These are phyloP conservation scores for Fusarium mexicanum DNA, from an alignment of 2,329 filamentous ascomycete genomes.

Conservation along the genomic window DNA sequence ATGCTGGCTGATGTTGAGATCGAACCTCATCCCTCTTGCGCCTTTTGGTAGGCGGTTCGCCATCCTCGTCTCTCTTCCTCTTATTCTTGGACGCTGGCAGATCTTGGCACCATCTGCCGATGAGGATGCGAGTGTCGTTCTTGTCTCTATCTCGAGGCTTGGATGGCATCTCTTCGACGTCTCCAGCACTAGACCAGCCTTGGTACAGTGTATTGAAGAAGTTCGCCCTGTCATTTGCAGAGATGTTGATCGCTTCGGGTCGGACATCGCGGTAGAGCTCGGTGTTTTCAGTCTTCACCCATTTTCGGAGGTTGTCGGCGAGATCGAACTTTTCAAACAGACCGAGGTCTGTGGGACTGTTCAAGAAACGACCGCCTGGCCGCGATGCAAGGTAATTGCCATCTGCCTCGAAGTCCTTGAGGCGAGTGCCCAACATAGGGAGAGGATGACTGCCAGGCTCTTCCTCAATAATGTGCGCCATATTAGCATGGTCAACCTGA, in stretches of 20 bases:
- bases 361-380: neutral
- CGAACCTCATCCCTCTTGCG: neutral
- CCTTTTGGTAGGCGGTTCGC: neutral
- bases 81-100: accelerated
- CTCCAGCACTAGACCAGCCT: neutral
- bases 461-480: accelerated
- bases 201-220: accelerated
- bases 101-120: neutral
- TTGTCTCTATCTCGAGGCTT: neutral
- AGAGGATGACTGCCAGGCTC: neutral
- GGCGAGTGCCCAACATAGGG: neutral
- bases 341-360: neutral
- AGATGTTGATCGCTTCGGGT: accelerated
- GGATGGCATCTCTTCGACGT: neutral
- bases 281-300: accelerated
- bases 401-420: neutral
- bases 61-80: neutral
- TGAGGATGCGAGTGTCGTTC: neutral
- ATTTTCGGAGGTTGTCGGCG: neutral
- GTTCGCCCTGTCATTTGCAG: accelerated
- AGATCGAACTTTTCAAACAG: neutral
- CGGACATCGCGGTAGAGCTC: neutral
- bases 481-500: neutral
- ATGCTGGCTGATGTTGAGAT: neutral
- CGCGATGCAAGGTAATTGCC: neutral